Percentiles rank a stretch among this genome's conserved stretches.
Conservation (phyloP, 2,329 filamentous ascomycete species). For the Venturia carpophila region DNA sequence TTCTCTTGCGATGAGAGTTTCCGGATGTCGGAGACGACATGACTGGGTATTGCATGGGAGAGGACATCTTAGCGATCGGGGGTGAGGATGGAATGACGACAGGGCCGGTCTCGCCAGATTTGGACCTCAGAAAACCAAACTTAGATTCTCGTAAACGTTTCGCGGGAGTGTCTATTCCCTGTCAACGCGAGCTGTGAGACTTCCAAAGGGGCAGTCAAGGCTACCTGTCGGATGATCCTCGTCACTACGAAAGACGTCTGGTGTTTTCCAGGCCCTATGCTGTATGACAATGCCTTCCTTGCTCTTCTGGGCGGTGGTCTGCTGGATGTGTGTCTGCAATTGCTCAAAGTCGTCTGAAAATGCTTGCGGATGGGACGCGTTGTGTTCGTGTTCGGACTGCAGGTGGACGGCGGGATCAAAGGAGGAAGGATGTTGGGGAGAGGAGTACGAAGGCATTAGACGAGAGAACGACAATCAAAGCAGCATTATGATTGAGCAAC, state of each 20-base stretch:
- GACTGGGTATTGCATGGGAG: constrained; percentile 49
- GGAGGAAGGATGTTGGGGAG: constrained; percentile 34
- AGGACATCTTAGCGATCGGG: constrained; percentile 54
- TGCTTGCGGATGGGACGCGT: constrained; percentile 20
- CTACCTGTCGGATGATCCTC: constrained; percentile 32
- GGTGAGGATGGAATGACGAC: constrained; percentile 33
- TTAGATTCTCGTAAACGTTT: constrained; percentile 21
- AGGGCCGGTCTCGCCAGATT: background rate
- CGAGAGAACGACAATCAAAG: background rate
- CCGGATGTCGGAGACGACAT: constrained; percentile 39
- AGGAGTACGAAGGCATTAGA: background rate
- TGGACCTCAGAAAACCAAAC: constrained; percentile 18
- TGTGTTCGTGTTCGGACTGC: constrained; percentile 36
- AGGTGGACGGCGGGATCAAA: constrained; percentile 45
- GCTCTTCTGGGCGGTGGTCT: constrained; percentile 36
- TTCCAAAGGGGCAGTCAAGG: constrained; percentile 17
- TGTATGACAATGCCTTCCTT: constrained; percentile 43
- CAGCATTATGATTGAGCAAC: background rate
- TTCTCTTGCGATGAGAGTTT: constrained; percentile 33
- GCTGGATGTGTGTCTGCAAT: constrained; percentile 34
- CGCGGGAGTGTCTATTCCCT: constrained; percentile 22
- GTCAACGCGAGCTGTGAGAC: constrained; percentile 23
- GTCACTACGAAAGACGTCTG: constrained; percentile 44
- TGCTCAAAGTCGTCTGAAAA: constrained; percentile 43
- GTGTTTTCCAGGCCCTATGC: constrained; percentile 41